phyloP scores from a whole-genome alignment of 352 stramenopile genomes.

The Globisporangium uncinulatum region DNA sequence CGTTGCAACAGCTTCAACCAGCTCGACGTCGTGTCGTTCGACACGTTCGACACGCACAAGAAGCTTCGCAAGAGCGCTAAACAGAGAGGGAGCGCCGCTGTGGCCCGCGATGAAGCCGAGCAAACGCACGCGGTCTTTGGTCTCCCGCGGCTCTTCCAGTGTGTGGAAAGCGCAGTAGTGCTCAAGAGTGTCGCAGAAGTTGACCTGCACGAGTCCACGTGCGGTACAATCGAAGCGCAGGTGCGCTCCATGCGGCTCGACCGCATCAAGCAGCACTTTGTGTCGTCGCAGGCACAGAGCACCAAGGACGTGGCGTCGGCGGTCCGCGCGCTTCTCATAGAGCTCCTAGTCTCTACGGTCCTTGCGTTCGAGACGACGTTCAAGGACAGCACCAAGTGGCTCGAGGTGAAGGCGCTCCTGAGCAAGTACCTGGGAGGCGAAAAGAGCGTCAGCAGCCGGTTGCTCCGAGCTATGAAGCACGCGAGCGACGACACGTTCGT shows the following conservation, averaged over 20 bases:
- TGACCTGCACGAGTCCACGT: conserved; percentile 51
- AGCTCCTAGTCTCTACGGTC: conserved; percentile 45
- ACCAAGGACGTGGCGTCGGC: conserved; percentile 14
- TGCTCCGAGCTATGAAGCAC: conserved; percentile 12
- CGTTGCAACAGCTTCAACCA: conserved; percentile 77
- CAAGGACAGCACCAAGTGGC: conserved; percentile 18
- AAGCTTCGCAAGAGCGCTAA: conserved; percentile 43
- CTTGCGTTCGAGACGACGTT: conserved; percentile 55
- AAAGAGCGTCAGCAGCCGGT: background rate
- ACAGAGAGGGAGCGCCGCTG: conserved; percentile 1
- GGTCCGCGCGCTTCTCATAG: conserved; percentile 28
- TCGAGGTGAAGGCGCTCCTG: conserved; percentile 15
- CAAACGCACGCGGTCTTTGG: conserved; percentile 34
- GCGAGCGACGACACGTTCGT: conserved; percentile 14
- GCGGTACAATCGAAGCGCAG: conserved; percentile 44
- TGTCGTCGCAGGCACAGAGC: conserved; percentile 14
- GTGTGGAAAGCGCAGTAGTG: conserved; percentile 43
- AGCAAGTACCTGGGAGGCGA: background rate
- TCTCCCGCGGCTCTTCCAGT: conserved; percentile 54
- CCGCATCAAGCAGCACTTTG: conserved; percentile 46
- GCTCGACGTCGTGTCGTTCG: conserved; percentile 61
- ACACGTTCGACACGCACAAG: conserved; percentile 67
- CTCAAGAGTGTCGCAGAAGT: conserved; percentile 58
- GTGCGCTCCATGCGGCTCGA: conserved; percentile 40
- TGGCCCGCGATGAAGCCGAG: conserved; percentile 33